Evolutionary conservation across 75 land plant genomes (phyloP).

Genomic region (Picea glauca): DNA sequence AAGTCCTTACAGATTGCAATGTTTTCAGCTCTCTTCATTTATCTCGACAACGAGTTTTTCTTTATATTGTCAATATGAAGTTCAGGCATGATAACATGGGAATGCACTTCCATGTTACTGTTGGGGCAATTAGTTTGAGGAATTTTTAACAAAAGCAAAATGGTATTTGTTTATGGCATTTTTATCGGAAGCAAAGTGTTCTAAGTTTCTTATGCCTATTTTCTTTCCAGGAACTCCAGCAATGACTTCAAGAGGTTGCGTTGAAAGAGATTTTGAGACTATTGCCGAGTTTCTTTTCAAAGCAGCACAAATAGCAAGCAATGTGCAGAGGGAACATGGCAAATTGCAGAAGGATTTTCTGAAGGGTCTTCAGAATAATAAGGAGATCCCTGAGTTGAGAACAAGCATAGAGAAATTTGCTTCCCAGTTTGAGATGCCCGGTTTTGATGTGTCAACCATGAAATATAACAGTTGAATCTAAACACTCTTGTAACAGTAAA

Average conservation of each 20-base stretch:
- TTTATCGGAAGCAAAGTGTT: too few relatives aligned
- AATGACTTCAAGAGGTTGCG: constrained; percentile 85
- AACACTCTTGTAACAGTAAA: constrained; percentile 1
- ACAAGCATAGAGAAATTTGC: constrained; percentile 71
- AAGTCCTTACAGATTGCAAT: too few relatives aligned
- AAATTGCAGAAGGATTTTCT: constrained; percentile 57
- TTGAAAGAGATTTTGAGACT: constrained; percentile 75
- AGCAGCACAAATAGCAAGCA: constrained; percentile 67
- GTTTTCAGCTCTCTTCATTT: not conserved
- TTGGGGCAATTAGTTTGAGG: too few relatives aligned
- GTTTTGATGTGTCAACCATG: constrained; percentile 41
- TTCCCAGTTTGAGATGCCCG: constrained; percentile 82
- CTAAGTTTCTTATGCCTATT: not conserved
- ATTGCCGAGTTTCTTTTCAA: constrained; percentile 74
- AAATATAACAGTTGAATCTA: constrained; percentile 7
- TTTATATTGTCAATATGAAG: not conserved
- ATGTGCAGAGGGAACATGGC: constrained; percentile 60
- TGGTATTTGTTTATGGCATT: too few relatives aligned
- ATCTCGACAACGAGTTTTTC: not conserved
- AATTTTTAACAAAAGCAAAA: too few relatives aligned
- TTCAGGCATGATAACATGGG: not conserved
- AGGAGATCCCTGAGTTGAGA: constrained; percentile 61
- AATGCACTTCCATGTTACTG: too few relatives aligned
- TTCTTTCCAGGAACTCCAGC: constrained; percentile 65
- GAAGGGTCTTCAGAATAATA: constrained; percentile 56